phyloP scores from a whole-genome alignment of 1,284 basidiomycete genomes.

The Sanghuangporus sanghuang region DNA sequence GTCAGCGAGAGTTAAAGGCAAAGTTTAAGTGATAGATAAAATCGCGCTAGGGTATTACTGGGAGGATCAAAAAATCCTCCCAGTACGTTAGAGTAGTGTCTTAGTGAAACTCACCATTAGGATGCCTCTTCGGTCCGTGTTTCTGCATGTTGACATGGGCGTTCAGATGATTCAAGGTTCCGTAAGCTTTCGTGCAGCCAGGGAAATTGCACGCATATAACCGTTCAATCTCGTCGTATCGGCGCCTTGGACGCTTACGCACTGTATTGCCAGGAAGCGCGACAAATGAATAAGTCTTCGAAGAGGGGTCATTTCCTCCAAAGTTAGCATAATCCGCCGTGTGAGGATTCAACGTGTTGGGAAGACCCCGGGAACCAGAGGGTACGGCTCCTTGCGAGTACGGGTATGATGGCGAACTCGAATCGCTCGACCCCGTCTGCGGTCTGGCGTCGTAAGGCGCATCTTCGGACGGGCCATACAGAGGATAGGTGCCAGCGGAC shows the following conservation, averaged over 20 bases:
- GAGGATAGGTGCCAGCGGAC: neutral
- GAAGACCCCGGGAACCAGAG: neutral
- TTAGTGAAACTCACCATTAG: slow-evolving; percentile 57
- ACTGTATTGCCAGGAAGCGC: slow-evolving; percentile 72
- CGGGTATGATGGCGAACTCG: slow-evolving; percentile 8
- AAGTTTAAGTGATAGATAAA: neutral
- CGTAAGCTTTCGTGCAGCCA: slow-evolving; percentile 82
- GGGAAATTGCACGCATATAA: slow-evolving; percentile 82
- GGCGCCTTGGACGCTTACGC: slow-evolving; percentile 76
- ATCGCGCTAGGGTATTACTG: neutral
- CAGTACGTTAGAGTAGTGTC: neutral
- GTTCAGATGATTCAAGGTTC: slow-evolving; percentile 88
- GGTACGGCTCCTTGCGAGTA: neutral
- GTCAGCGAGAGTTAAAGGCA: slow-evolving; percentile 13
- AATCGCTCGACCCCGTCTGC: slow-evolving; percentile 1
- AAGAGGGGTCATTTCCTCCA: neutral
- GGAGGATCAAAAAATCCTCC: neutral
- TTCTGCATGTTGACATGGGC: slow-evolving; percentile 93
- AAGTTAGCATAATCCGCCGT: neutral
- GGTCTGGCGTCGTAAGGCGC: slow-evolving; percentile 4
- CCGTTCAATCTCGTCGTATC: slow-evolving; percentile 91
- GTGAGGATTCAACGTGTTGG: neutral
- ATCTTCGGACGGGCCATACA: slow-evolving; percentile 9
- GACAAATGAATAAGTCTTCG: slow-evolving; percentile 77
- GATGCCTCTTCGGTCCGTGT: slow-evolving; percentile 80